Conservation (phyloP, 805 yeast genomes). For the Zygoascus flipseniorum region DNA sequence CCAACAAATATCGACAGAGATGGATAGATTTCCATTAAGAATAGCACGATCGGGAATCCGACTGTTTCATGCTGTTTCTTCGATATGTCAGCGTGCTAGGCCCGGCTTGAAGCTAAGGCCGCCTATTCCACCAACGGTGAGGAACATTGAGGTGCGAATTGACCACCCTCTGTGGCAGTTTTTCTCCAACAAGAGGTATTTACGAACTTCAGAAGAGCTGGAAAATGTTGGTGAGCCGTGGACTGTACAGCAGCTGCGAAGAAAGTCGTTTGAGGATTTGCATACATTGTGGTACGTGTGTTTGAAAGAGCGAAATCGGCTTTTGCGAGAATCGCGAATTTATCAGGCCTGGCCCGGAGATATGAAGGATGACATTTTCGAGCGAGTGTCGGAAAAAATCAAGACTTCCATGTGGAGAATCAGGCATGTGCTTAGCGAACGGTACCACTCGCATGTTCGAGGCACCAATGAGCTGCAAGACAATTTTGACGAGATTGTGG, state of each 20-base stretch:
- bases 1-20: background rate
- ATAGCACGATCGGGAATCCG: background rate
- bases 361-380: slow-evolving; percentile 27
- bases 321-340: slow-evolving; percentile 67
- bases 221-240: slow-evolving; percentile 54
- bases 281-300: slow-evolving; percentile 88
- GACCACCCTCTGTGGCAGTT: slow-evolving; percentile 96
- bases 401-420: slow-evolving; percentile 67
- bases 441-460: slow-evolving; percentile 61
- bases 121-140: slow-evolving; percentile 78
- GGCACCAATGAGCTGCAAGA: slow-evolving; percentile 41
- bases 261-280: slow-evolving; percentile 85
- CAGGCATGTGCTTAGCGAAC: slow-evolving; percentile 78
- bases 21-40: background rate
- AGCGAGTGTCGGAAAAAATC: slow-evolving; percentile 35
- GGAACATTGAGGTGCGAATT: slow-evolving; percentile 62
- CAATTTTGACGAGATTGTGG: slow-evolving; percentile 41
- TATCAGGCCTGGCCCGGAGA: slow-evolving; percentile 31
- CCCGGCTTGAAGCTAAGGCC: slow-evolving; percentile 42
- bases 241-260: slow-evolving; percentile 80
- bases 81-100: background rate
- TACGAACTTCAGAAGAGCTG: slow-evolving; percentile 48
- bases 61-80: background rate
- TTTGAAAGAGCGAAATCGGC: slow-evolving; percentile 69
- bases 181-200: slow-evolving; percentile 53